These are phyloP conservation scores for Solanum gandarillasii DNA, from an alignment of 257 asterid species.

Conservation along the genomic window DNA sequence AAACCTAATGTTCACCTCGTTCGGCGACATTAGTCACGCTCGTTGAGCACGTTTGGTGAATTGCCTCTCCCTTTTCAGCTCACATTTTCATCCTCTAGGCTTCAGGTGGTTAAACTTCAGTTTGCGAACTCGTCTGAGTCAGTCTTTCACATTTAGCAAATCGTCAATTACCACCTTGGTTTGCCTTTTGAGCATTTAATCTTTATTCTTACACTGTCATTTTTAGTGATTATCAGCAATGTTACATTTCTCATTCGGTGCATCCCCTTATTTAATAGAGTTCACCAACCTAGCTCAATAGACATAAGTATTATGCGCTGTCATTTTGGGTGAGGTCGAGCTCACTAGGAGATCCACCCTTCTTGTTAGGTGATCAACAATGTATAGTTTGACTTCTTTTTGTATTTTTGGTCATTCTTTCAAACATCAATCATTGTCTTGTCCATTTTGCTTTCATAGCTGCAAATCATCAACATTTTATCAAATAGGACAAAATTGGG, in stretches of 20 bases:
- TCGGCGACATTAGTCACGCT: background rate
- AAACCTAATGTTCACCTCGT: background rate
- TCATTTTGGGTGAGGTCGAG: background rate
- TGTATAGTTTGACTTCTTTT: no score
- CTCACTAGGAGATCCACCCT: background rate
- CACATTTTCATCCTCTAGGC: background rate
- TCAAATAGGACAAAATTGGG: background rate
- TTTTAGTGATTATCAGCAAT: no score
- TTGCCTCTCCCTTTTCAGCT: background rate
- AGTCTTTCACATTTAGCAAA: background rate
- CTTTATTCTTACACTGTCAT: no score
- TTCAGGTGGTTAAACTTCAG: background rate
- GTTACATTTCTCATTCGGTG: background rate
- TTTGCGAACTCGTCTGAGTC: background rate
- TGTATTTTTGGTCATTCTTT: no score
- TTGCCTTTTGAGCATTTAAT: background rate
- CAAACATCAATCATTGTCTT: background rate
- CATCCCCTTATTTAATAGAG: background rate
- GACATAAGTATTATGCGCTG: background rate
- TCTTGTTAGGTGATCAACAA: background rate
- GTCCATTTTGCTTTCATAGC: background rate
- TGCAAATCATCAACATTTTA: no score
- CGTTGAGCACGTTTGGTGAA: background rate
- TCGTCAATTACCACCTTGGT: background rate
- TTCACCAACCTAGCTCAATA: background rate